A percentile compares a stretch with the other conserved stretches of the same genome.
These are phyloP conservation scores for Orbilia brochopaga DNA, from an alignment of 2,329 filamentous ascomycete genomes.

Conservation along the genomic window DNA sequence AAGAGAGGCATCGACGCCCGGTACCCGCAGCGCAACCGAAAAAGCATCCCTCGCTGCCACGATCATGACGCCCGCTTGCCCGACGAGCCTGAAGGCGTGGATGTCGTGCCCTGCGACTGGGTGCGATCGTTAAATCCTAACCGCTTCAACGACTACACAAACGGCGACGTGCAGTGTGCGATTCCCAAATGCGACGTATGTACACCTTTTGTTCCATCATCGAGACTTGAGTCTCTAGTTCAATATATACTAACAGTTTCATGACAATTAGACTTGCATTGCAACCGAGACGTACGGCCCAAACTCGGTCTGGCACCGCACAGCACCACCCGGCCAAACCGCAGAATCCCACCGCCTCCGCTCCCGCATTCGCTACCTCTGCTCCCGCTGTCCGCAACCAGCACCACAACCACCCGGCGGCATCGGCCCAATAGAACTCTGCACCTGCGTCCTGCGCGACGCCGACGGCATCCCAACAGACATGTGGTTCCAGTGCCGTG, in stretches of 20 bases:
- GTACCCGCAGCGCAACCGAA: background rate
- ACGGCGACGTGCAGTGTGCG: slow-evolving; percentile 29
- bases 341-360: slow-evolving; percentile 46
- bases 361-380: slow-evolving; percentile 44
- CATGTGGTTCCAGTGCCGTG: slow-evolving; percentile 44
- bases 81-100: slow-evolving; percentile 9
- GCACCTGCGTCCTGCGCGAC: slow-evolving; percentile 41
- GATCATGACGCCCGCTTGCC: slow-evolving; percentile 31
- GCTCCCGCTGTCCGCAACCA: slow-evolving; percentile 26
- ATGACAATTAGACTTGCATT: slow-evolving; percentile 26
- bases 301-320: slow-evolving; percentile 29
- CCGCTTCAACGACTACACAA: slow-evolving; percentile 38
- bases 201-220: background rate
- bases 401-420: slow-evolving; percentile 28
- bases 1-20: background rate
- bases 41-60: slow-evolving; percentile 28
- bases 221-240: background rate
- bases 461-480: slow-evolving; percentile 31
- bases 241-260: background rate
- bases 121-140: slow-evolving; percentile 32
- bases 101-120: slow-evolving; percentile 49
- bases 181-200: slow-evolving; percentile 46
- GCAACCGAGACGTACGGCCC: slow-evolving; percentile 40
- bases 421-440: slow-evolving; percentile 42
- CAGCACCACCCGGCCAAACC: slow-evolving; percentile 18